phyloP scores from a whole-genome alignment of 1,139 yeast species.

The Suhomyces taliae region DNA sequence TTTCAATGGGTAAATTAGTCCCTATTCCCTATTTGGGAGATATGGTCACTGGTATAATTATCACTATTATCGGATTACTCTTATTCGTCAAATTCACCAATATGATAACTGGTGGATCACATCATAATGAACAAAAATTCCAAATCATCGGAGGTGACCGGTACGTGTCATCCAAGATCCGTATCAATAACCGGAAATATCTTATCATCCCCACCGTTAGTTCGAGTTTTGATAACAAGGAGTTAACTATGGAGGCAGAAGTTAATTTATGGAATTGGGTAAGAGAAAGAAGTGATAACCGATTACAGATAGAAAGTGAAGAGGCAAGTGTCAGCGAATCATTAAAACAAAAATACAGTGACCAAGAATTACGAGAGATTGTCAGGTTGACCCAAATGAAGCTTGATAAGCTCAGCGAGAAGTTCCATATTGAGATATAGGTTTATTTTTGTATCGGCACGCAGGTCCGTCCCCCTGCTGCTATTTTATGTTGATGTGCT shows the following conservation, averaged over 20 bases:
- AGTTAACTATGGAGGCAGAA: slow-evolving; percentile 51
- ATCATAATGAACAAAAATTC: not conserved
- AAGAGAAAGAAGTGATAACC: slow-evolving; percentile 47
- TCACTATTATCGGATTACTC: slow-evolving; percentile 18
- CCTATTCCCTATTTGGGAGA: slow-evolving; percentile 33
- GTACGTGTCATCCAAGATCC: slow-evolving; percentile 21
- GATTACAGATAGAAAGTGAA: slow-evolving; percentile 17
- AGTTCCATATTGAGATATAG: slow-evolving; percentile 9
- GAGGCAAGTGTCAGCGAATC: slow-evolving; percentile 4
- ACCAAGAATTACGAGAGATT: slow-evolving; percentile 56
- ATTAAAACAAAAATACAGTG: slow-evolving; percentile 24
- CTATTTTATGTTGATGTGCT: too few relatives aligned
- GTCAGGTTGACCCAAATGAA: slow-evolving; percentile 55
- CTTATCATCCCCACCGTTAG: slow-evolving; percentile 48
- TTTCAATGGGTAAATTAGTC: slow-evolving; percentile 29
- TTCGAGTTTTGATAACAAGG: slow-evolving; percentile 35
- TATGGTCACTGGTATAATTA: slow-evolving; percentile 25
- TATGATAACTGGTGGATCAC: slow-evolving; percentile 8
- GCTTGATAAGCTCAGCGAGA: slow-evolving; percentile 30
- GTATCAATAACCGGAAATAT: slow-evolving; percentile 44
- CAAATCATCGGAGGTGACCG: slow-evolving; percentile 6
- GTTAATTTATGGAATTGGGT: slow-evolving; percentile 82
- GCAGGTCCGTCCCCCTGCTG: not conserved
- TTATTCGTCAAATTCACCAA: slow-evolving; percentile 6
- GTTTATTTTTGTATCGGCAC: not conserved